These are phyloP conservation scores for Ceratocystis colombiana DNA, from an alignment of 2,329 filamentous ascomycete genomes.

Conservation along the genomic window DNA sequence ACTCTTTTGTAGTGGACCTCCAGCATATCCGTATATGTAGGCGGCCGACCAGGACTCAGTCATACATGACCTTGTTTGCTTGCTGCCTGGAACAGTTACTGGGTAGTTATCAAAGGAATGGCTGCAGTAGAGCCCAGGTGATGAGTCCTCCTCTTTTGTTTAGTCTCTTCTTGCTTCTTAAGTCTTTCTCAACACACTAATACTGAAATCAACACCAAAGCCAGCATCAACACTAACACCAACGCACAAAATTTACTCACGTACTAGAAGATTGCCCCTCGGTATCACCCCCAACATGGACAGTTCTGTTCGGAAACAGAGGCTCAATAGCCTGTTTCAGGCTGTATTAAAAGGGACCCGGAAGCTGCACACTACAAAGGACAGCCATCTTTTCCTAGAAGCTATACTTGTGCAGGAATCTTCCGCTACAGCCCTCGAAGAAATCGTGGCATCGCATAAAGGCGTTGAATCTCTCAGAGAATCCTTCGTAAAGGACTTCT, in stretches of 20 bases:
- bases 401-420: not conserved
- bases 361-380: not conserved
- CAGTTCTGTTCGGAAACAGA: not conserved
- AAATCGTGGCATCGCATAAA: not conserved
- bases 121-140: too few species aligned
- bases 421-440: not conserved
- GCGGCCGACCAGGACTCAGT: not conserved
- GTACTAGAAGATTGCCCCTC: too few species aligned
- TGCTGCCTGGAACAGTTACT: not conserved
- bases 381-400: constrained; percentile 9
- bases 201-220: too few species aligned
- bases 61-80: not conserved
- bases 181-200: too few species aligned
- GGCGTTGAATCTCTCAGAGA: constrained; percentile 3
- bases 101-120: too few species aligned
- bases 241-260: too few species aligned
- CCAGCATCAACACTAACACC: too few species aligned
- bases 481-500: constrained; percentile 6
- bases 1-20: not conserved
- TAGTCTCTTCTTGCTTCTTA: too few species aligned
- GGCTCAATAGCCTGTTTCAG: not conserved
- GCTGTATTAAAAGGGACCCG: not conserved
- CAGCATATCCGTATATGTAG: not conserved
- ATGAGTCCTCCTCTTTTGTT: too few species aligned
- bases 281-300: not conserved